Conservation (phyloP, 345 rosid species). For the Noccaea caerulescens region DNA sequence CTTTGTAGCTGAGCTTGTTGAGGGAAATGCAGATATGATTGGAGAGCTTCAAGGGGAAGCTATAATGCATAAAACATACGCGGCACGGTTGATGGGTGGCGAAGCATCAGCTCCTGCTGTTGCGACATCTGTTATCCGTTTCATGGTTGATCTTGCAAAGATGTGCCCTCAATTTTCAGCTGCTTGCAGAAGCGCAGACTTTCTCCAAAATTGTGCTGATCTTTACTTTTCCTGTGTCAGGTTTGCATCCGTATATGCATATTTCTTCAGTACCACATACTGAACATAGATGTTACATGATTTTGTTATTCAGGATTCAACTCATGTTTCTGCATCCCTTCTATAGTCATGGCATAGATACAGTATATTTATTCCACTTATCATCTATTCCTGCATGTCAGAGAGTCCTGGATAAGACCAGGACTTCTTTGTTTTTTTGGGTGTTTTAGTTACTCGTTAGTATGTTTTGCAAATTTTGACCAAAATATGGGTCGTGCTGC, state of each 20-base stretch:
- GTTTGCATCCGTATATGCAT: conserved; percentile 52
- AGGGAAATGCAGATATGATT: conserved; percentile 70
- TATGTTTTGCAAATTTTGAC: conserved; percentile 11
- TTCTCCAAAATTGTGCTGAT: conserved; percentile 83
- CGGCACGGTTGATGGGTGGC: conserved; percentile 93
- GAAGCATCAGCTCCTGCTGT: conserved; percentile 97
- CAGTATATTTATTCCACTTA: not conserved
- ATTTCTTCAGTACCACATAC: conserved; percentile 16
- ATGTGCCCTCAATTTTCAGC: conserved; percentile 89
- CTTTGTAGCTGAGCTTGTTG: conserved; percentile 81
- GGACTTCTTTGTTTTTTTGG: not conserved
- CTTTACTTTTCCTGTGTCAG: conserved; percentile 91
- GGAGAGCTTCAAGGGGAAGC: conserved; percentile 99
- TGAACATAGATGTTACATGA: conserved; percentile 10
- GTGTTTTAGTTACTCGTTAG: conserved; percentile 15
- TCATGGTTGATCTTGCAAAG: conserved; percentile 96
- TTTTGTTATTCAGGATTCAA: conserved; percentile 6
- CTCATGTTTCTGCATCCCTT: not conserved
- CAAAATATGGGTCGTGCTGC: conserved; percentile 33
- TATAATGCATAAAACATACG: conserved; percentile 95
- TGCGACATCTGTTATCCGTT: conserved; percentile 86
- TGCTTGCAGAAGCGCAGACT: conserved; percentile 78
- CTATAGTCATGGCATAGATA: conserved; percentile 12
- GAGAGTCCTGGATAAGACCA: conserved; percentile 18
- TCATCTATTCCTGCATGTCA: conserved; percentile 13